These are phyloP conservation scores for Harringtonia aguacate DNA, from an alignment of 2,329 filamentous ascomycete genomes.

Conservation along the genomic window DNA sequence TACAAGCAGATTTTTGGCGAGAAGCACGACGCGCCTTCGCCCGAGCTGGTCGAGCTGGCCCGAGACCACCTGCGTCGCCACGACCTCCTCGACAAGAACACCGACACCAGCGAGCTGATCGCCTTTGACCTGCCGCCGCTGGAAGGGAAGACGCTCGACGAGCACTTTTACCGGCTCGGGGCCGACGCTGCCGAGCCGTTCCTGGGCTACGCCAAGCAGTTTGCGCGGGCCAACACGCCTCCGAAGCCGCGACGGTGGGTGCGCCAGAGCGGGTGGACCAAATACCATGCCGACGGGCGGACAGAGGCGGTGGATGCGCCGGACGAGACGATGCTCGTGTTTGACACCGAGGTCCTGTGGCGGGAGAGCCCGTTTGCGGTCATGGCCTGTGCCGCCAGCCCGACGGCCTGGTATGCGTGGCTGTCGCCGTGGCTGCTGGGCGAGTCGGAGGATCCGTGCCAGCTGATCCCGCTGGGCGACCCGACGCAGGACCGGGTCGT, in stretches of 20 bases:
- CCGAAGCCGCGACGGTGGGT: slow-evolving; percentile 62
- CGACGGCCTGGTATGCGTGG: slow-evolving; percentile 94
- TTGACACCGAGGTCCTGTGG: slow-evolving; percentile 96
- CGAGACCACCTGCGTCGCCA: slow-evolving; percentile 75
- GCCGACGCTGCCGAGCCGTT: slow-evolving; percentile 82
- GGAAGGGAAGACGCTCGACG: slow-evolving; percentile 73
- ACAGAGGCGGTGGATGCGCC: slow-evolving; percentile 65
- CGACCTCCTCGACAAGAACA: slow-evolving; percentile 83
- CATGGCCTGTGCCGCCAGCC: slow-evolving; percentile 89
- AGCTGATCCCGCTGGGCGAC: slow-evolving; percentile 82
- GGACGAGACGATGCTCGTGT: slow-evolving; percentile 72
- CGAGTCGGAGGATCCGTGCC: slow-evolving; percentile 60
- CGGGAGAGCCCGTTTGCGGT: slow-evolving; percentile 86
- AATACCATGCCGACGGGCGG: slow-evolving; percentile 66
- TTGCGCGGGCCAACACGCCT: slow-evolving; percentile 51
- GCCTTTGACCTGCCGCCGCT: slow-evolving; percentile 76
- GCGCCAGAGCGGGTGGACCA: slow-evolving; percentile 81
- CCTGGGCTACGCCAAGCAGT: slow-evolving; percentile 61
- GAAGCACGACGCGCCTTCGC: slow-evolving; percentile 43
- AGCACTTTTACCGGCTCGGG: slow-evolving; percentile 87
- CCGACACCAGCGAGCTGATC: slow-evolving; percentile 64
- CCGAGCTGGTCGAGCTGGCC: slow-evolving; percentile 68
- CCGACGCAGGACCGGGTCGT: slow-evolving; percentile 62
- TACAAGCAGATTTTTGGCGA: slow-evolving; percentile 72
- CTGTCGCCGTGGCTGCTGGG: slow-evolving; percentile 88